Evolutionary conservation across 192 early-diverging fungal species (phyloP).

Genomic region (Cetraspora pellucida): DNA sequence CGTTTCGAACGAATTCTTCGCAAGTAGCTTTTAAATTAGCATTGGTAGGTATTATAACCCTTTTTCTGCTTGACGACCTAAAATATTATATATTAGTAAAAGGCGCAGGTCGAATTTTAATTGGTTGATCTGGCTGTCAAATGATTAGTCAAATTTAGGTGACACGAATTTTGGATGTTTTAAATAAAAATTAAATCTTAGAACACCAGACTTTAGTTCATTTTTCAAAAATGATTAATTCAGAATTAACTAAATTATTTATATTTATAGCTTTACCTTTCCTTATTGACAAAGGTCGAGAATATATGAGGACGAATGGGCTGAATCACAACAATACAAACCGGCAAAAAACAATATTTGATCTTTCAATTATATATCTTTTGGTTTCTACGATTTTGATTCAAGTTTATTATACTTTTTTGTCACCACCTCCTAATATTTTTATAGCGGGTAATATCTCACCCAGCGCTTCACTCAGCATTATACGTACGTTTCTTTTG

Average conservation of each 20-base stretch:
- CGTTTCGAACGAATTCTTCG: too few species aligned
- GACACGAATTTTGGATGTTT: too few species aligned
- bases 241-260: slow-evolving; percentile 7
- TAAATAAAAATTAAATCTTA: too few species aligned
- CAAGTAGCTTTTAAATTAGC: too few species aligned
- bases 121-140: too few species aligned
- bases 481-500: not conserved
- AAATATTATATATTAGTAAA: too few species aligned
- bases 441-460: not conserved
- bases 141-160: too few species aligned
- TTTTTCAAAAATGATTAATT: not conserved
- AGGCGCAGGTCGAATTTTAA: too few species aligned
- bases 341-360: slow-evolving; percentile 13
- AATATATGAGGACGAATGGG: not conserved
- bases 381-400: not conserved
- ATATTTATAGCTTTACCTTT: not conserved
- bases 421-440: slow-evolving; percentile 10
- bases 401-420: not conserved
- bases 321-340: not conserved
- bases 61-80: too few species aligned
- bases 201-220: too few species aligned
- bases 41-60: too few species aligned
- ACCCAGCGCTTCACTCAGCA: not conserved
- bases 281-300: slow-evolving; percentile 4
- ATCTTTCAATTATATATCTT: slow-evolving; percentile 10